Base-by-base conservation (phyloP, 2,329 filamentous ascomycete genomes). In the Pseudogymnoascus sp. region DNA sequence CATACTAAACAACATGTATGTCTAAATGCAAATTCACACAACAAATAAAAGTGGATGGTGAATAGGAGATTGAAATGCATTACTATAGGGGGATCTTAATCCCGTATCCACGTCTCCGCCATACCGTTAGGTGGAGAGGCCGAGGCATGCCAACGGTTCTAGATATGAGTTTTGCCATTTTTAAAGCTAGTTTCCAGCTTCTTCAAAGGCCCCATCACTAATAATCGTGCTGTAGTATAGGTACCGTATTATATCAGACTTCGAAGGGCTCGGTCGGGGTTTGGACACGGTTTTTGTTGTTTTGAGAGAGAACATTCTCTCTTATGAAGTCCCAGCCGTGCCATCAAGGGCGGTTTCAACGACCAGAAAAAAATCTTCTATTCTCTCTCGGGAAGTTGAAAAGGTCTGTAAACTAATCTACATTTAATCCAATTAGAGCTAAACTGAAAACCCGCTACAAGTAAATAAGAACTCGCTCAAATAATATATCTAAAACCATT, bases 401-500 rank as follows among this genome's bases (percentile, higher is more conserved):
- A 21, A 18, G 40, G 18, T 10, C 7, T 8, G 14, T 0, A 39
- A 39, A 1, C n/a, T 8, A 39, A 62, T 62, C 21, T 62, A 51
- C 29, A 31, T 31, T 10, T 31, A 31, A 31, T 31, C 29, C 29
- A 31, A 31, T 31, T 31, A 31, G 29, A 31, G 3, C 29, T 31
- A 4, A 31, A 31, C 29, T 29, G n/a, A n/a, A n/a, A n/a, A n/a
- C n/a, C 26, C 26, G 7, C 7, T 29, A 7, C 26, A 29, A 6
- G 7, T 29, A 29, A 29, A 42, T 54, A 31, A 29, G 16, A 51
- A 2, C 26, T n/a, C 18, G 31, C 61, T 60, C 37, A 47, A 34
- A 59, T 39, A 23, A 63, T 37, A 63, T 63, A 63, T 63, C 61
- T 63, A 39, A 63, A 63, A 5, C 42, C 42, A 59, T 63, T 54